Evolutionary conservation across 257 asterid genomes (phyloP).

Genomic region (Mentha longifolia): DNA sequence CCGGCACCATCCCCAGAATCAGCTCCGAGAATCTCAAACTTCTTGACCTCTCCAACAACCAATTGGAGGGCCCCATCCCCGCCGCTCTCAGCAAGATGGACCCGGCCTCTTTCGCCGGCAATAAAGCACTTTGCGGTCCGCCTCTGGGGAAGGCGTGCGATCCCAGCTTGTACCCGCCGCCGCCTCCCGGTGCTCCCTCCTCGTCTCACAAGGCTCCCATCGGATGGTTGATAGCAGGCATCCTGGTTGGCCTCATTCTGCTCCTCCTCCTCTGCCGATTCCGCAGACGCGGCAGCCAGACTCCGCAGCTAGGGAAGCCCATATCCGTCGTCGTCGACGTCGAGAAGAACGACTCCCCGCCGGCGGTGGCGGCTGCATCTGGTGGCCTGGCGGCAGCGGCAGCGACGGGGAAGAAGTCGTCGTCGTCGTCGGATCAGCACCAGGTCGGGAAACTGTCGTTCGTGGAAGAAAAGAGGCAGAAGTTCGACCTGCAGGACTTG

Average conservation of each 20-base stretch:
- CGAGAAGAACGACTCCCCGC: neutral
- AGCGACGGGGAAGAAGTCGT: neutral
- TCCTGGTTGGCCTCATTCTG: conserved; percentile 40
- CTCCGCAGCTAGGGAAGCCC: conserved; percentile 46
- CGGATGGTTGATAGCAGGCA: conserved; percentile 30
- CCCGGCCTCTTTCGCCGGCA: conserved; percentile 63
- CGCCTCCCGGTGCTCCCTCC: neutral
- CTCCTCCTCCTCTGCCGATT: conserved; percentile 25
- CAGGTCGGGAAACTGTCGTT: conserved; percentile 68
- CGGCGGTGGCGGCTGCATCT: neutral
- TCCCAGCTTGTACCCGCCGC: conserved; percentile 40
- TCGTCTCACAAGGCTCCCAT: conserved; percentile 7
- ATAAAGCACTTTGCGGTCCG: conserved; percentile 71
- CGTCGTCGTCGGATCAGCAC: conserved; percentile 22
- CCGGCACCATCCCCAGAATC: conserved; percentile 64
- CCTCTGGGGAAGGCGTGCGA: conserved; percentile 57
- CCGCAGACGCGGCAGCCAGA: conserved; percentile 33
- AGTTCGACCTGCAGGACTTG: conserved; percentile 83
- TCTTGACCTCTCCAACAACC: conserved; percentile 75
- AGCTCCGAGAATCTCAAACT: conserved; percentile 50
- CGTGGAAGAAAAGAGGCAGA: conserved; percentile 67
- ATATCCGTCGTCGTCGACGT: conserved; percentile 8
- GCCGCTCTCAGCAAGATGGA: conserved; percentile 47
- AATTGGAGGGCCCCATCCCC: conserved; percentile 79
- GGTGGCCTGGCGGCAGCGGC: neutral